phyloP scores from a whole-genome alignment of 192 early-diverging fungal genomes.

The Entomortierella chlamydospora region DNA sequence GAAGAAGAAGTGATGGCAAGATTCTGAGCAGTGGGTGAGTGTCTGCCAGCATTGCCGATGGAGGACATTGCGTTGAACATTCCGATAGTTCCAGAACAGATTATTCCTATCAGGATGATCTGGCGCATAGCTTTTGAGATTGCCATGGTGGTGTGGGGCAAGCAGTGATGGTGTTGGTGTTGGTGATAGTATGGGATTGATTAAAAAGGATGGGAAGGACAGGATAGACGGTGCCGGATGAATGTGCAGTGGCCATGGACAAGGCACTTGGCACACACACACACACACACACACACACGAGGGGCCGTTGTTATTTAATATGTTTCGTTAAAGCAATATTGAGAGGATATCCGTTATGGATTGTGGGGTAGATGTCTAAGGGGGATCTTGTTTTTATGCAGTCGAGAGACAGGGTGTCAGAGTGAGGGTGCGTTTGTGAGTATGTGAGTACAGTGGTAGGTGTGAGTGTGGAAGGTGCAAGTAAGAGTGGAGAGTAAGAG shows the following conservation, averaged over 20 bases:
- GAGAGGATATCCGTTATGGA: too few relatives aligned
- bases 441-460: background rate
- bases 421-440: background rate
- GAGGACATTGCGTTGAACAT: slow-evolving; percentile 55
- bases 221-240: background rate
- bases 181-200: too few relatives aligned
- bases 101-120: slow-evolving; percentile 53
- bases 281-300: background rate
- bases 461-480: background rate
- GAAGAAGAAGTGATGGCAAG: slow-evolving; percentile 50
- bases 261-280: slow-evolving; percentile 1
- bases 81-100: slow-evolving; percentile 54
- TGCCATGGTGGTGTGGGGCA: slow-evolving; percentile 1
- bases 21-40: slow-evolving; percentile 50
- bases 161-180: too few relatives aligned
- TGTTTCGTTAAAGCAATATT: too few relatives aligned
- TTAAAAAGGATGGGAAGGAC: background rate
- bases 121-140: slow-evolving; percentile 52
- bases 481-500: background rate
- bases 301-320: background rate
- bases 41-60: slow-evolving; percentile 50
- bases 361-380: too few relatives aligned
- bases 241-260: background rate
- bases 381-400: too few relatives aligned
- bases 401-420: background rate